phyloP scores from a whole-genome alignment of 495 filamentous ascomycete species.

The Hypoxylon lienhwacheense region DNA sequence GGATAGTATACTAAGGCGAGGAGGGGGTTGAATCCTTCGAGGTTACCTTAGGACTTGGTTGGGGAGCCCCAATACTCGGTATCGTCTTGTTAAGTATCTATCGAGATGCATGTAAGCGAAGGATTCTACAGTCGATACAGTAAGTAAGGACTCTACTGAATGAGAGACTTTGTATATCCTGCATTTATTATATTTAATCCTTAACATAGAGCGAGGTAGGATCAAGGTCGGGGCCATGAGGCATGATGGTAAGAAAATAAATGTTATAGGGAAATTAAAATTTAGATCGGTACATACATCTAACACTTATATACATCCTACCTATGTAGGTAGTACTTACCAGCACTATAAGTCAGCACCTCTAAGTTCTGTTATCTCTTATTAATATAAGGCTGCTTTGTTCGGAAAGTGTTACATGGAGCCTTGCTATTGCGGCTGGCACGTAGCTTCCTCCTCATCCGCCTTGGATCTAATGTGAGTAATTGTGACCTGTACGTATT shows the following conservation, averaged over 20 bases:
- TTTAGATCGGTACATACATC: too few relatives aligned
- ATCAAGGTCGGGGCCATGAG: neutral
- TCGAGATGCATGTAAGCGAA: neutral
- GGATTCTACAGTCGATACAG: slow-evolving; percentile 4
- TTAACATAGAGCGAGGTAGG: too few relatives aligned
- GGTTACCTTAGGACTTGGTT: slow-evolving; percentile 19
- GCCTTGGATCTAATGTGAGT: slow-evolving; percentile 10
- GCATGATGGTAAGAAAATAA: neutral
- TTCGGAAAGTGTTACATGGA: slow-evolving; percentile 25
- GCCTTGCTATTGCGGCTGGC: slow-evolving; percentile 16
- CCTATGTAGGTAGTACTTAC: too few relatives aligned
- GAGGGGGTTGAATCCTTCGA: slow-evolving; percentile 29
- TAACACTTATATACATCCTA: too few relatives aligned
- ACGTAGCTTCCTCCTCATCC: neutral
- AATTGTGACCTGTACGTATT: slow-evolving; percentile 26
- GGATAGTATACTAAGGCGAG: slow-evolving; percentile 18
- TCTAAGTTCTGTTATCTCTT: too few relatives aligned
- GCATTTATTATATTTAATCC: too few relatives aligned
- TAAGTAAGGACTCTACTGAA: too few relatives aligned
- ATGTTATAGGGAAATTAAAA: too few relatives aligned
- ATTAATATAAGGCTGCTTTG: too few relatives aligned
- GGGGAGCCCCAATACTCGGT: slow-evolving; percentile 6
- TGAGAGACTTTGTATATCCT: too few relatives aligned
- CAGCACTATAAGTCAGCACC: too few relatives aligned
- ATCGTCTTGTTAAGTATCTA: slow-evolving; percentile 10